Evolutionary conservation across 2,329 filamentous ascomycete genomes (phyloP).

Genomic region (Sarocladiaceae sp.): DNA sequence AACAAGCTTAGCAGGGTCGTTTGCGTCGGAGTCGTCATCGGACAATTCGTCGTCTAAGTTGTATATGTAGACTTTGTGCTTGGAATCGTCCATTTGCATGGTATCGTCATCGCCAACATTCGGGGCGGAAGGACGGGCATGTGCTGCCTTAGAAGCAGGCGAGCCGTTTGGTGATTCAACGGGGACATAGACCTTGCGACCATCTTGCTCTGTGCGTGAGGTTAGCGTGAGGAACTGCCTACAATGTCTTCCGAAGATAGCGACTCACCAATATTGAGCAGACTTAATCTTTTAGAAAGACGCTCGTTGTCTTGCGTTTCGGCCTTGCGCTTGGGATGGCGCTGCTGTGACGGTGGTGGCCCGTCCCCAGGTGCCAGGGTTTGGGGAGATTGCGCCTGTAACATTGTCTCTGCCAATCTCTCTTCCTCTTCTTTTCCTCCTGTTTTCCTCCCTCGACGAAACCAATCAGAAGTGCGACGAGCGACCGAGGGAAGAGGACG

Average conservation of each 20-base stretch:
- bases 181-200: constrained; percentile 61
- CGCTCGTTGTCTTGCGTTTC: constrained; percentile 63
- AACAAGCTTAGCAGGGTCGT: constrained; percentile 57
- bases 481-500: not conserved
- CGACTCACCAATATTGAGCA: constrained; percentile 72
- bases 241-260: constrained; percentile 8
- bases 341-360: constrained; percentile 9
- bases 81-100: constrained; percentile 86
- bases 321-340: constrained; percentile 53
- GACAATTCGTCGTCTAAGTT: constrained; percentile 81
- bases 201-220: constrained; percentile 49
- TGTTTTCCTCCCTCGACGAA: not conserved
- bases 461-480: constrained; percentile 5
- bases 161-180: constrained; percentile 41
- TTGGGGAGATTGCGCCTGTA: constrained; percentile 28
- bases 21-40: constrained; percentile 24
- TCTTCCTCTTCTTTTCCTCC: not conserved
- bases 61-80: constrained; percentile 85
- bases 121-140: not conserved
- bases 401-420: constrained; percentile 24
- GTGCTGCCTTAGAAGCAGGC: constrained; percentile 12
- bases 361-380: constrained; percentile 11
- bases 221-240: not conserved
- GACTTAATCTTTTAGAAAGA: constrained; percentile 77
- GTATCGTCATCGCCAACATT: constrained; percentile 46